Percentiles rank a stretch among this genome's conserved stretches.
Conservation (phyloP, 768 basidiomycete genomes). For the Mycena crocata region DNA sequence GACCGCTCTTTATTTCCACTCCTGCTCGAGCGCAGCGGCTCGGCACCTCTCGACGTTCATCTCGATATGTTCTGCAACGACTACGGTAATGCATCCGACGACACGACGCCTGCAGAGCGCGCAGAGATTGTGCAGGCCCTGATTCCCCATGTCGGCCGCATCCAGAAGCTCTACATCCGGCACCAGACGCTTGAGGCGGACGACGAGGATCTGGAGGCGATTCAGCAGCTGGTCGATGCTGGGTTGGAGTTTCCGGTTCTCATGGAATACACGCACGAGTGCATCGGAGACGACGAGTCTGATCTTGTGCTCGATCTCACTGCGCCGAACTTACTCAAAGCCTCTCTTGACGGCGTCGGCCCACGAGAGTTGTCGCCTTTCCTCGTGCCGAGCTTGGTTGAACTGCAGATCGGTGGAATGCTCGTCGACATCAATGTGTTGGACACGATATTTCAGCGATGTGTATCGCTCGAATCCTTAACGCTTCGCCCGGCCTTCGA, state of each 20-base stretch:
- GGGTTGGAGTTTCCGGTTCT: slow-evolving; percentile 12
- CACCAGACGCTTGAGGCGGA: slow-evolving; percentile 12
- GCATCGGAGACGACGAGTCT: background rate
- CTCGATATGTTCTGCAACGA: slow-evolving; percentile 11
- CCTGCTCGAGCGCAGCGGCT: slow-evolving; percentile 12
- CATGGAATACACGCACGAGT: slow-evolving; percentile 13
- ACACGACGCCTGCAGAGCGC: slow-evolving; percentile 13
- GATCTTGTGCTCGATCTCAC: slow-evolving; percentile 9
- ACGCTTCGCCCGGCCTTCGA: background rate
- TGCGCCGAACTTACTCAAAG: background rate
- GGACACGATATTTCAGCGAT: slow-evolving; percentile 14
- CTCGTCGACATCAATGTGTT: background rate
- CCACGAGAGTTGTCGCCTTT: slow-evolving; percentile 12
- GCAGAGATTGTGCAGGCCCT: slow-evolving; percentile 14
- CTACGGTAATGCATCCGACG: slow-evolving; percentile 6
- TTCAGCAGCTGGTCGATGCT: background rate
- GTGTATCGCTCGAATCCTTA: slow-evolving; percentile 3
- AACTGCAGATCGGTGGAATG: slow-evolving; percentile 2
- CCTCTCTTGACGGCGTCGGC: slow-evolving; percentile 8
- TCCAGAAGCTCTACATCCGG: slow-evolving; percentile 21
- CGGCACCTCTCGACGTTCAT: slow-evolving; percentile 4
- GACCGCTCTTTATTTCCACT: slow-evolving; percentile 5
- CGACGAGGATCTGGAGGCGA: slow-evolving; percentile 7
- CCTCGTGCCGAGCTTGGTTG: slow-evolving; percentile 4
- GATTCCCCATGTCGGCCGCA: slow-evolving; percentile 10